Percentiles rank a stretch among this genome's conserved stretches.
phyloP scores from a whole-genome alignment of 805 yeast genomes.

The Teunomyces tritomae region DNA sequence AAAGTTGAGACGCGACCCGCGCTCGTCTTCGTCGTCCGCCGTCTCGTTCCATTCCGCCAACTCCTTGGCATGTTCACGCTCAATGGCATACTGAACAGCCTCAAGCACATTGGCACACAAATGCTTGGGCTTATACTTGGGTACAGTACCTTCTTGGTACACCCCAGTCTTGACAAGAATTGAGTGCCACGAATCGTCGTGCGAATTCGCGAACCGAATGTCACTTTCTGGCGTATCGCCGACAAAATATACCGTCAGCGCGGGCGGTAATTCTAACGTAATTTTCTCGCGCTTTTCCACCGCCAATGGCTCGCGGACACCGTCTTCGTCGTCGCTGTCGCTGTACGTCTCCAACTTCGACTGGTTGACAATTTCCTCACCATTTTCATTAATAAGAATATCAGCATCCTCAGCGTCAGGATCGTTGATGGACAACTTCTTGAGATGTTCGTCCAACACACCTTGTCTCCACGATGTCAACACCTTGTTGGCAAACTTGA shows the following conservation, averaged over 20 bases:
- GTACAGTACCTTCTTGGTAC: constrained; percentile 74
- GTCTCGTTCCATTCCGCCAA: constrained; percentile 69
- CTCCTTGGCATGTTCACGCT: constrained; percentile 73
- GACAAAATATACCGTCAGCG: constrained; percentile 82
- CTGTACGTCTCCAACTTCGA: constrained; percentile 37
- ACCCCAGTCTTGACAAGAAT: constrained; percentile 86
- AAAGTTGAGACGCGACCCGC: constrained; percentile 38
- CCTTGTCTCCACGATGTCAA: constrained; percentile 76
- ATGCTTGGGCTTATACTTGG: constrained; percentile 76
- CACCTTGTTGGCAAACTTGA: constrained; percentile 77
- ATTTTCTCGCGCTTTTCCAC: constrained; percentile 35
- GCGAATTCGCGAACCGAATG: constrained; percentile 82
- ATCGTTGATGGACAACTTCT: constrained; percentile 44
- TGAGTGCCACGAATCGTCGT: constrained; percentile 81
- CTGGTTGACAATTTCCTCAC: constrained; percentile 45
- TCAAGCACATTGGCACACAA: constrained; percentile 72
- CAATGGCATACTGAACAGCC: constrained; percentile 80
- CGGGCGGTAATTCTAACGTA: constrained; percentile 68
- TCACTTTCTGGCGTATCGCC: constrained; percentile 92
- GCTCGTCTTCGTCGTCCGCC: constrained; percentile 22
- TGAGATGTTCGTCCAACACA: constrained; percentile 70
- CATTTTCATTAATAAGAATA: constrained; percentile 41
- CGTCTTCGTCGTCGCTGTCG: constrained; percentile 27
- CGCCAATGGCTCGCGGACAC: constrained; percentile 11
- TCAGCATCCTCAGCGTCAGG: constrained; percentile 43